A percentile compares a stretch with the other conserved stretches of the same genome.
These are phyloP conservation scores for Xylaria sp. DNA, from an alignment of 2,329 filamentous ascomycete species.

Conservation along the genomic window DNA sequence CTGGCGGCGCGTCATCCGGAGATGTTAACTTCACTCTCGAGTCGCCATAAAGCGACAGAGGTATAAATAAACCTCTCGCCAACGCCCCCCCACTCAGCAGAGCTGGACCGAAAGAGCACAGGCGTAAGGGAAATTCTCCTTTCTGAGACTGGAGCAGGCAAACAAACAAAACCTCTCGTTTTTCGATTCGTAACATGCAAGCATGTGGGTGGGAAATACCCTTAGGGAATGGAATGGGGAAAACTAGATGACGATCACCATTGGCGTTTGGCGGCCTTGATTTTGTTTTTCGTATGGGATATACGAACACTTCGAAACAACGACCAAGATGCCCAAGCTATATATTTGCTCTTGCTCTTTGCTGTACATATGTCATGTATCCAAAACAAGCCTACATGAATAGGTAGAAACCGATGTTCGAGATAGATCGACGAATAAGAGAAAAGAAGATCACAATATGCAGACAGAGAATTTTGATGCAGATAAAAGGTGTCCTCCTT, in stretches of 20 bases:
- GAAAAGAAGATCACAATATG: slow-evolving; percentile 4
- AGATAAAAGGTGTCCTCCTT: background rate
- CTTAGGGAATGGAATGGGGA: slow-evolving; percentile 25
- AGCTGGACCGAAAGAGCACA: slow-evolving; percentile 1
- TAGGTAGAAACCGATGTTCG: slow-evolving; percentile 14
- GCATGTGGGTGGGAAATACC: slow-evolving; percentile 35
- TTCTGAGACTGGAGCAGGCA: slow-evolving; percentile 36
- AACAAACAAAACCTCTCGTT: slow-evolving; percentile 7
- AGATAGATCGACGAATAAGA: slow-evolving; percentile 3
- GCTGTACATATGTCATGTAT: slow-evolving; percentile 33
- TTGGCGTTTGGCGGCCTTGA: slow-evolving; percentile 28
- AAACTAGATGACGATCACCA: slow-evolving; percentile 23
- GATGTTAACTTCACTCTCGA: slow-evolving; percentile 58
- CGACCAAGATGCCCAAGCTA: slow-evolving; percentile 9
- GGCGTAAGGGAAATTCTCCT: slow-evolving; percentile 21
- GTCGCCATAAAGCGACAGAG: slow-evolving; percentile 38
- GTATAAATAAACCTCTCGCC: slow-evolving; percentile 15
- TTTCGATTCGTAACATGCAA: slow-evolving; percentile 36
- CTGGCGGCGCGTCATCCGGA: slow-evolving; percentile 60
- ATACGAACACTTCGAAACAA: slow-evolving; percentile 8
- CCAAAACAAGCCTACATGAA: background rate
- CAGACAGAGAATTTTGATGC: slow-evolving; percentile 10
- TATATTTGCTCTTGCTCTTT: slow-evolving; percentile 32
- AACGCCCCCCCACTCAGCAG: no score
- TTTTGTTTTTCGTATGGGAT: slow-evolving; percentile 11